Base-by-base conservation (phyloP, 176 grass and related monocot genomes). In the Aegilops umbellulata region DNA sequence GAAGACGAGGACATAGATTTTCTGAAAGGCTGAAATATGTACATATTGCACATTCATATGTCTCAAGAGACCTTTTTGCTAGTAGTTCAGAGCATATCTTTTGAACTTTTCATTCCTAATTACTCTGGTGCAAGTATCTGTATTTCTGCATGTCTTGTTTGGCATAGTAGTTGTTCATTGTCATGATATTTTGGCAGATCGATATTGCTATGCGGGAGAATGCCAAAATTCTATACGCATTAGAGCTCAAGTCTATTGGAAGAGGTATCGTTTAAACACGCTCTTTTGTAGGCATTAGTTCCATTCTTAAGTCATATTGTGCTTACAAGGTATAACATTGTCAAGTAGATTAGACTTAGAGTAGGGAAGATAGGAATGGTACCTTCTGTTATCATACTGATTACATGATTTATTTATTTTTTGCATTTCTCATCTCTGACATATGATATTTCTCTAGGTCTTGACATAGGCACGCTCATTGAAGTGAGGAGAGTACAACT, bases 141-240 rank as follows among this genome's bases (percentile, higher is more conserved):
- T 51, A 38, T 80, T 68, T 63, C 5, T 51, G 9, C 61, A 22
- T 30, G 24, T 72, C 24, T 76, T 67, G 23, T 63, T 85, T 85
- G 47, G 60, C 7, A 41, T 77, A 89, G 60, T 53, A 42, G 20
- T 71, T 81, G 20, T 77, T 82, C 69, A 35, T 20, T 68, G n/a
- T 62, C 60, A 42, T 92, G 65, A 26, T 88, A 36, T 74, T 87
- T 91, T 77, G 69, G 63, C 68, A 99, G 97, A 84, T 99, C 19
- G 94, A 96, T 77, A 99, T 99, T 91, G 94, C 97, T 85, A 92
- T 99, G 81, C 82, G 97, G 72, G 97, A 99, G 60, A 99, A 99
- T 94, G 94, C 94, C 70, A 94, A 96, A 81, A 94, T 35, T 84
- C 92, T 99, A 69, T 99, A 93, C 51, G 78, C 60, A n/a, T 83